phyloP scores from a whole-genome alignment of 2,329 filamentous ascomycete species.

The Escovopsis weberi region DNA sequence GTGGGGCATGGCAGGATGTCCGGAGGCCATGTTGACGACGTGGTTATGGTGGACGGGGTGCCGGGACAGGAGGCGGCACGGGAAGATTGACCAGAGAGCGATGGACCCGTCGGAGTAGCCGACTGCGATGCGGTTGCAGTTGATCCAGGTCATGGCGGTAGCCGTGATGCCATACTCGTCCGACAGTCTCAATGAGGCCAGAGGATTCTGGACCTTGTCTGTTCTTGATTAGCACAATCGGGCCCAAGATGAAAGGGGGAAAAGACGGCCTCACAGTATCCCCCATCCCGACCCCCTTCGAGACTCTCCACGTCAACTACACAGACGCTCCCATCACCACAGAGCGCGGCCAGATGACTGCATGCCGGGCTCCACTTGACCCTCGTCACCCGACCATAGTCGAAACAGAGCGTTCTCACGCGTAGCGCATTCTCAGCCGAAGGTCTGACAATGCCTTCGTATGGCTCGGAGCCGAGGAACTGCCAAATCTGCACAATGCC shows the following conservation, averaged over 20 bases:
- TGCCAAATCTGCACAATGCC: conserved; percentile 40
- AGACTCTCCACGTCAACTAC: conserved; percentile 26
- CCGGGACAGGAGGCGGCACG: conserved; percentile 32
- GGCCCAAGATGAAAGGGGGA: neutral
- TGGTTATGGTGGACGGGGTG: conserved; percentile 38
- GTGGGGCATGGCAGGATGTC: conserved; percentile 41
- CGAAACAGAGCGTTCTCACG: conserved; percentile 30
- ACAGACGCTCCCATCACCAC: conserved; percentile 34
- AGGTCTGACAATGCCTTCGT: conserved; percentile 19
- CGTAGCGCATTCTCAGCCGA: conserved; percentile 23
- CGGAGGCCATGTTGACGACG: conserved; percentile 39
- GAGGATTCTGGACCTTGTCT: conserved; percentile 31
- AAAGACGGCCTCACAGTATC: conserved; percentile 24
- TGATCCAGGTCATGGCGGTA: conserved; percentile 40
- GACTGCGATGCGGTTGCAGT: conserved; percentile 37
- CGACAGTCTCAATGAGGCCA: conserved; percentile 29
- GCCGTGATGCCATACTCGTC: conserved; percentile 33
- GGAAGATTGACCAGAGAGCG: conserved; percentile 40
- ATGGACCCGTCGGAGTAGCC: conserved; percentile 44
- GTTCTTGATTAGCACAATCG: conserved; percentile 11
- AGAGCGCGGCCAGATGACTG: conserved; percentile 34
- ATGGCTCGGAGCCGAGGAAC: conserved; percentile 20
- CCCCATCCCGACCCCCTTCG: conserved; percentile 15
- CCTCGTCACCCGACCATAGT: conserved; percentile 34
- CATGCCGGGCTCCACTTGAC: conserved; percentile 39